Evolutionary conservation across 2,329 filamentous ascomycete genomes (phyloP), one percentile per base, ranked within the genome.

Genomic region (Calcarisporium arbuscula): DNA sequence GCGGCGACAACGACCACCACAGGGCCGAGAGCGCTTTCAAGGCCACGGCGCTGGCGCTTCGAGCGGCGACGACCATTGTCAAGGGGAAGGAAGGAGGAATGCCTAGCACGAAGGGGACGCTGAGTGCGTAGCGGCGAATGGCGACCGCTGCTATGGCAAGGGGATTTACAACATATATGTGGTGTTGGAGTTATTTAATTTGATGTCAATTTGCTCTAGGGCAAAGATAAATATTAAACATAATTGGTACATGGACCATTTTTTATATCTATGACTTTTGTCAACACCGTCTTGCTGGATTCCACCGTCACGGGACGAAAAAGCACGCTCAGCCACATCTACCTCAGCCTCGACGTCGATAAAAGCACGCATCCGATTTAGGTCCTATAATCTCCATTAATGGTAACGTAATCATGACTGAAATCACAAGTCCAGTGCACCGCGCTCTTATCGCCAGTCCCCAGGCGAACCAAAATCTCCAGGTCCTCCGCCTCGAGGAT

Each of bases 1-100:
- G 87, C 44, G 92, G 92, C 34, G 77, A 84, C 43, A 98, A 96
- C 62, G 92, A 96, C 64, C 92, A 96, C 63, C 92, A 96, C 67
- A 73, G 89, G 39, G 89, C 92, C 8, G 92, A 96, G 75, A 92
- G 85, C 58, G 92, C 90, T 12, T 95, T 98, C 65, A 98, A 98
- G 74, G 92, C 92, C 30, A 63, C 96, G 47, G 92, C 92, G 1
- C 79, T 95, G 28, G 92, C 92, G 7, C 72, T 94, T 36, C 74
- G 82, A 49, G 74, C 75, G 59, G 92, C 92, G 8, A 90, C 81
- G 31, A 73, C 74, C 32, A 73, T 78, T 48, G 78, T 90, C 20
- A 75, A 77, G 27, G 87, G 86, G 9, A 82, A 83, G 57, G 88
- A 94, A 62, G 88, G 87, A 4, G 92, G 98, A 70, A 80, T 96